Percentiles rank a stretch among this genome's conserved stretches.
Conservation (phyloP, 2,329 filamentous ascomycete genomes). For the Orbilia ellipsospora region DNA sequence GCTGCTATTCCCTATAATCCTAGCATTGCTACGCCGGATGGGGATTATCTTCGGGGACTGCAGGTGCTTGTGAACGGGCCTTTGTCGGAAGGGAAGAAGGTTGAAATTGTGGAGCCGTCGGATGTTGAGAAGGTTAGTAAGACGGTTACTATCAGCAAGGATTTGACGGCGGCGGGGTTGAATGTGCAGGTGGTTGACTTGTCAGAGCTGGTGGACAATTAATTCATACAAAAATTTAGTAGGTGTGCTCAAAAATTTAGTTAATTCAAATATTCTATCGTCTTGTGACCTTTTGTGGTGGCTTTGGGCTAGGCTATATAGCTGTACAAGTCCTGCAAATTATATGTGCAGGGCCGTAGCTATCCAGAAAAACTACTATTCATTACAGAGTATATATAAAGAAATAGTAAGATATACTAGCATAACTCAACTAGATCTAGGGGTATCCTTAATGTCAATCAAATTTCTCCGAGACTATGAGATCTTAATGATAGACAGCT, state of each 20-base stretch:
- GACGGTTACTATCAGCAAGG: constrained; percentile 30
- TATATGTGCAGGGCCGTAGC: too few species aligned
- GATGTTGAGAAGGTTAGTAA: constrained; percentile 40
- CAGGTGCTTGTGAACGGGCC: constrained; percentile 52
- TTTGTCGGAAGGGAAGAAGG: constrained; percentile 24
- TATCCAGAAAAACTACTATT: too few species aligned
- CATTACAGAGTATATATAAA: neutral
- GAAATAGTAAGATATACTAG: too few species aligned
- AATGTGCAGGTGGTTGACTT: constrained; percentile 37
- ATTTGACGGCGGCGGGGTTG: constrained; percentile 28
- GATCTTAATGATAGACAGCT: too few species aligned
- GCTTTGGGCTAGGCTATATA: too few species aligned
- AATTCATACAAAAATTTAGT: neutral
- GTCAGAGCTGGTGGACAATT: neutral
- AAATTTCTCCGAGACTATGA: too few species aligned
- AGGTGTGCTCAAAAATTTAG: too few species aligned
- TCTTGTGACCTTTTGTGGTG: too few species aligned
- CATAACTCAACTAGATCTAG: too few species aligned
- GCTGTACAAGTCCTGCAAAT: too few species aligned
- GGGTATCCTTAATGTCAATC: too few species aligned
- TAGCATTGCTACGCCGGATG: constrained; percentile 36
- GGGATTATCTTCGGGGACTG: constrained; percentile 36
- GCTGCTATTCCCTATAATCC: constrained; percentile 61
- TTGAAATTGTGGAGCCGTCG: constrained; percentile 35
- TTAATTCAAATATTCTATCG: too few species aligned